phyloP scores from a whole-genome alignment of 2,329 filamentous ascomycete genomes.

The Fusarium piperis region DNA sequence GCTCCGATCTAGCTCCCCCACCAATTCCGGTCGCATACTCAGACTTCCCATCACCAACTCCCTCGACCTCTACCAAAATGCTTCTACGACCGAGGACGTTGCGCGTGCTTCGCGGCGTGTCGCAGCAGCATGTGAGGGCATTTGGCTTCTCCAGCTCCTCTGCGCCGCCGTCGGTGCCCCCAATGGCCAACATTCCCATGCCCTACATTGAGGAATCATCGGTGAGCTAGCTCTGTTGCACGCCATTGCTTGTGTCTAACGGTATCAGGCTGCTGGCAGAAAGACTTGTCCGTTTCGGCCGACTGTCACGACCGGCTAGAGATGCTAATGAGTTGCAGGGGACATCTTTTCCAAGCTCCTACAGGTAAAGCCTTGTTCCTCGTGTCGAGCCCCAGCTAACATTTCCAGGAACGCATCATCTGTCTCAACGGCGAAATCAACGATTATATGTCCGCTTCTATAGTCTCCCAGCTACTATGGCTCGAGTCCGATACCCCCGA shows the following conservation, averaged over 20 bases:
- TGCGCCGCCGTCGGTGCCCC: slow-evolving; percentile 38
- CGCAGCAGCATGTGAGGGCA: slow-evolving; percentile 49
- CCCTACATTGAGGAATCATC: slow-evolving; percentile 64
- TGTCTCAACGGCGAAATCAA: slow-evolving; percentile 93
- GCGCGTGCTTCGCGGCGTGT: slow-evolving; percentile 48
- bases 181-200: slow-evolving; percentile 60
- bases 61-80: slow-evolving; percentile 38
- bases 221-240: slow-evolving; percentile 41
- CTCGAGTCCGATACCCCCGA: slow-evolving; percentile 96
- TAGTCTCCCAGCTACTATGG: slow-evolving; percentile 95
- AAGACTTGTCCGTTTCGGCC: slow-evolving; percentile 71
- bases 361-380: slow-evolving; percentile 60
- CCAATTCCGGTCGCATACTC: slow-evolving; percentile 31
- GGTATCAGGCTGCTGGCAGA: slow-evolving; percentile 75
- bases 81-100: slow-evolving; percentile 44
- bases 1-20: slow-evolving; percentile 39
- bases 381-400: slow-evolving; percentile 21
- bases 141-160: slow-evolving; percentile 55
- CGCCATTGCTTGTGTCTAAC: slow-evolving; percentile 38
- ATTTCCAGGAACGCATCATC: slow-evolving; percentile 82
- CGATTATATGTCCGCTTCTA: slow-evolving; percentile 88
- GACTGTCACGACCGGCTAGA: background rate
- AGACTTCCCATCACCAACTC: slow-evolving; percentile 14
- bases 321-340: slow-evolving; percentile 58
- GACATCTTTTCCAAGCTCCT: slow-evolving; percentile 85